Evolutionary conservation across 192 early-diverging fungal genomes (phyloP), one percentile per base, ranked within the genome.

Genomic region (Podochytrium sp.): DNA sequence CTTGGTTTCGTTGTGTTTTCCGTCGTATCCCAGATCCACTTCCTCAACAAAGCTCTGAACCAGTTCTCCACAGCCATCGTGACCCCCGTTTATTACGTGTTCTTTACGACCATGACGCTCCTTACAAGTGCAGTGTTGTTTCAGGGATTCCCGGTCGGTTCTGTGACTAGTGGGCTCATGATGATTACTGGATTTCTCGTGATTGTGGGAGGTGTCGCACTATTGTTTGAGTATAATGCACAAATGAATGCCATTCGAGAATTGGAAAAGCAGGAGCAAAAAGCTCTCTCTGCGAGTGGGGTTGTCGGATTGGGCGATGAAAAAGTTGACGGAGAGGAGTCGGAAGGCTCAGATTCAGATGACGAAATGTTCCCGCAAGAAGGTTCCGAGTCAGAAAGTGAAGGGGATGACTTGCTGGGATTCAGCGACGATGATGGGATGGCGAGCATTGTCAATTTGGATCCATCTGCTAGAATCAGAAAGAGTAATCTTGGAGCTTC

Each of bases 41-140:
- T 88, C 68, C 76, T 91, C 10, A 91, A 91, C 80, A 90, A 89
- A 76, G 83, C 90, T 2, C 81, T 91, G 14, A 87, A 91, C 59
- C 50, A 63, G 41, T 91, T 90, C 79, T 87, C 84, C 51, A 90
- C 89, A 20, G 87, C 90, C 16, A 83, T 90, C 52, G 89, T 91
- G 34, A 91, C 90, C 0, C 90, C 90, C 0, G 83, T 91, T 0
- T 89, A 90, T 68, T 91, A 91, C 75, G 90, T 91, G 10, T 84
- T 83, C 52, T 91, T 91, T 71, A 89, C 90, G 2, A 87, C 86
- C 58, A 68, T 80, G 12, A 91, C 89, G 0, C 72, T 91, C 23
- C 60, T 85, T 10, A 84, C 83, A 1, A 90, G 89, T 23, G 88
- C 86, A 0, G 86, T 91, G 29, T 71, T 91, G 18, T 91, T 89